phyloP scores from a whole-genome alignment of 805 yeast genomes.

The Sugiyamaella floridensis region DNA sequence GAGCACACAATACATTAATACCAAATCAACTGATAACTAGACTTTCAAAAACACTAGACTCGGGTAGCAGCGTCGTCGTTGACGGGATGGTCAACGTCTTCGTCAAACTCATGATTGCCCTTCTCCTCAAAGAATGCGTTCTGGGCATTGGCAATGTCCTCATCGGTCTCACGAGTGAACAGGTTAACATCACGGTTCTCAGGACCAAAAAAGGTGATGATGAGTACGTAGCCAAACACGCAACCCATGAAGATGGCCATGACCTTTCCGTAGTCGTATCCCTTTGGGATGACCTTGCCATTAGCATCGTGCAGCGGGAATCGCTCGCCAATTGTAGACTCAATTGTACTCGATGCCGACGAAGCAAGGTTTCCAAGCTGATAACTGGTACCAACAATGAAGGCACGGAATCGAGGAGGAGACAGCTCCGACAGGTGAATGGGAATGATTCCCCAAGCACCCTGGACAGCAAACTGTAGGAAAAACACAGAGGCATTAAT shows the following conservation, averaged over 20 bases:
- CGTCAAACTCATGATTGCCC: conserved; percentile 1
- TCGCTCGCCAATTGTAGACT: conserved; percentile 50
- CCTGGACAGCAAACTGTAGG: conserved; percentile 60
- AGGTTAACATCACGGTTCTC: conserved; percentile 33
- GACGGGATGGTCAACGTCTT: not conserved
- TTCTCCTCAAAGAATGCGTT: conserved; percentile 9
- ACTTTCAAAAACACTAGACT: not conserved
- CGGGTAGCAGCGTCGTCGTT: not conserved
- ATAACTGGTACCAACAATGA: conserved; percentile 55
- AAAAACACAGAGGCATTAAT: conserved; percentile 57
- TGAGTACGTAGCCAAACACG: conserved; percentile 47
- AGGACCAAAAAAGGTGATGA: conserved; percentile 50
- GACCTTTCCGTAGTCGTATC: conserved; percentile 58
- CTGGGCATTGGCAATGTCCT: conserved; percentile 10
- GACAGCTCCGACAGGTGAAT: conserved; percentile 59
- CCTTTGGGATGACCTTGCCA: conserved; percentile 29
- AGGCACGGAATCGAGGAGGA: conserved; percentile 56
- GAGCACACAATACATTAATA: not conserved
- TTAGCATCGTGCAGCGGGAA: conserved; percentile 44
- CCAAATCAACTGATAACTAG: not conserved
- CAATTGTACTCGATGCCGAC: conserved; percentile 65
- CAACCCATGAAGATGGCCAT: conserved; percentile 66
- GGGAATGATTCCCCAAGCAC: conserved; percentile 70
- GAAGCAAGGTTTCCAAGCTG: conserved; percentile 71
- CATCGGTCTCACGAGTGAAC: conserved; percentile 16